Evolutionary conservation across 2,329 filamentous ascomycete species (phyloP), one percentile per base, ranked within the genome.

Genomic region (Setomelanomma holmii): DNA sequence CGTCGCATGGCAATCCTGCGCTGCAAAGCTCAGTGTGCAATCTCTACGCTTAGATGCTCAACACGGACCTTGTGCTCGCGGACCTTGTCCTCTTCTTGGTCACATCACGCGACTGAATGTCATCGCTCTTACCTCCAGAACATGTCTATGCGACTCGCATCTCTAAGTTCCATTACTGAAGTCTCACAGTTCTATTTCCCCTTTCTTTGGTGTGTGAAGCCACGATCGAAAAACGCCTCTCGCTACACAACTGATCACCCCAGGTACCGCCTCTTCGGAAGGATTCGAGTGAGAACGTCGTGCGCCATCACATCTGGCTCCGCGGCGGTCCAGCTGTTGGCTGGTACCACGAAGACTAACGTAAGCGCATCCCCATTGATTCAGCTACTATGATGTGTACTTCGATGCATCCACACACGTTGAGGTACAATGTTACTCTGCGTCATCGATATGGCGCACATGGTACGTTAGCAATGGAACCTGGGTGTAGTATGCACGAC

Each of bases 341-440:
- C 39, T 7, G 14, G 39, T 41, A 17, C 21, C 5, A 41, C 39
- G 8, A 24, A 17, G 39, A 27, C 39, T 41, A 36, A 17, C 34
- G 14, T 16, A 11, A 30, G 40, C 24, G 5, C 40, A 21, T 23
- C 24, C 44, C 44, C 40, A 20, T 46, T 46, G 44, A 40, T 23
- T 46, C 44, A 14, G 33, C 20, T 22, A 16, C 44, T 34, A 38
- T 22, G 36, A 17, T 48, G 5, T 40, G 43, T 30, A 45, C 33
- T 16, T 16, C 20, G 49, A 38, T 43, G 24, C 42, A 42, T 34
- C 41, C 44, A 53, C 45, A 54, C 50, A 50, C 51, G 53, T 52
- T 39, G 11, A 33, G 45, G 44, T 43, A 30, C 40, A 22, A 36
- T 11, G 52, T 55, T 39, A 44, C 46, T 21, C 35, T 33, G 45